Evolutionary conservation across 208 protist genomes (phyloP).

Genomic region (Borovskyia barvae): DNA sequence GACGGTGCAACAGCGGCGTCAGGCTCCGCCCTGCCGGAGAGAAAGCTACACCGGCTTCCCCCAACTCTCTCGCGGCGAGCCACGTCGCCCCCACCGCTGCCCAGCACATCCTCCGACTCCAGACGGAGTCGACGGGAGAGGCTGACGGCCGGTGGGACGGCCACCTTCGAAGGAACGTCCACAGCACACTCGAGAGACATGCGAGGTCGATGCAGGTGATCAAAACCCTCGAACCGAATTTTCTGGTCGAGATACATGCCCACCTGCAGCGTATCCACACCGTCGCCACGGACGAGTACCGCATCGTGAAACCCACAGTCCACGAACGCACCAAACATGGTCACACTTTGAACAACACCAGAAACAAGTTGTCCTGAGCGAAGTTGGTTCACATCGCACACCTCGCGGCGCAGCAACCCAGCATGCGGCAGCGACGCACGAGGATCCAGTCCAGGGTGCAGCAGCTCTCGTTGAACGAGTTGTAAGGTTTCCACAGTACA

Average conservation of each 20-base stretch:
- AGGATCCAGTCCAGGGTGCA: conserved; percentile 67
- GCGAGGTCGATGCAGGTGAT: conserved; percentile 56
- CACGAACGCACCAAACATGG: conserved; percentile 84
- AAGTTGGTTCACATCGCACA: conserved; percentile 36
- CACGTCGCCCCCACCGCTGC: background rate
- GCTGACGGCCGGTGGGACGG: background rate
- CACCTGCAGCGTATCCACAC: conserved; percentile 51
- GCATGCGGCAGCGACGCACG: conserved; percentile 66
- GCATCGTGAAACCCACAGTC: conserved; percentile 79
- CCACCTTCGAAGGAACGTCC: background rate
- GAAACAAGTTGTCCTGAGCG: conserved; percentile 45
- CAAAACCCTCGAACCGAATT: conserved; percentile 37
- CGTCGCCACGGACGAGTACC: conserved; percentile 55
- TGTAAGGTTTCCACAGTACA: conserved; percentile 69
- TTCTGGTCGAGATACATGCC: conserved; percentile 45
- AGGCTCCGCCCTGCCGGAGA: background rate
- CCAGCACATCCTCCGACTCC: conserved; percentile 50
- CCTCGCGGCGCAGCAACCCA: conserved; percentile 61
- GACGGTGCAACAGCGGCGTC: background rate
- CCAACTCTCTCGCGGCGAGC: background rate
- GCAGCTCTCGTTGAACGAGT: conserved; percentile 55
- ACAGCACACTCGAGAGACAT: conserved; percentile 28
- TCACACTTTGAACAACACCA: conserved; percentile 73
- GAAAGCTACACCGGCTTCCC: background rate
- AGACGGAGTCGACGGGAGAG: conserved; percentile 23